phyloP scores from a whole-genome alignment of 129 eudicot genomes.

The Artemisia tridentata region DNA sequence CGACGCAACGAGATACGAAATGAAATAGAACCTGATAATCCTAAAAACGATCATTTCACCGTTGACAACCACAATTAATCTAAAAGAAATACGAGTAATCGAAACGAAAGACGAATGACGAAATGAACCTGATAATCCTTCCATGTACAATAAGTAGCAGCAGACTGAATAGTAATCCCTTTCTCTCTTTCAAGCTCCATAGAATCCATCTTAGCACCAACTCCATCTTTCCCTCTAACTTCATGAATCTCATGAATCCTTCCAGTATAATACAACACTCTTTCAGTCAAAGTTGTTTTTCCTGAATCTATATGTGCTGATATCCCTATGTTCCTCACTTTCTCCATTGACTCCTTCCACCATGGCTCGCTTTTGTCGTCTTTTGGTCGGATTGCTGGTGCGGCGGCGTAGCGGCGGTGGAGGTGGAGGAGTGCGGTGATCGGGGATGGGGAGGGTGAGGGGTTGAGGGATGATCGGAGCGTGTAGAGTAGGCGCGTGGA shows the following conservation, averaged over 20 bases:
- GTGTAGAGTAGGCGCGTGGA: slow-evolving; percentile 71
- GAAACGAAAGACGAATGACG: background rate
- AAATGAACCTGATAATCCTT: slow-evolving; percentile 31
- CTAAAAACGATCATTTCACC: too few species aligned
- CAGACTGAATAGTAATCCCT: slow-evolving; percentile 95
- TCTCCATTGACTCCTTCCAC: slow-evolving; percentile 86
- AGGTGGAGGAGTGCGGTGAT: slow-evolving; percentile 54
- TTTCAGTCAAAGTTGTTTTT: slow-evolving; percentile 88
- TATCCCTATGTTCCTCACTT: slow-evolving; percentile 86
- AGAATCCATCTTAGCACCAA: slow-evolving; percentile 98
- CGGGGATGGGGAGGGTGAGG: slow-evolving; percentile 7
- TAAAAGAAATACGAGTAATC: too few species aligned
- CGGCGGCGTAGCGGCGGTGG: slow-evolving; percentile 66
- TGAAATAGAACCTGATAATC: too few species aligned
- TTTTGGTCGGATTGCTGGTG: slow-evolving; percentile 59
- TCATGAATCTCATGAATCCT: slow-evolving; percentile 97
- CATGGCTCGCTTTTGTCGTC: slow-evolving; percentile 55
- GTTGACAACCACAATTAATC: too few species aligned
- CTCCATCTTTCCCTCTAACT: slow-evolving; percentile 95
- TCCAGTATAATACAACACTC: slow-evolving; percentile 81
- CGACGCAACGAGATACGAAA: too few species aligned
- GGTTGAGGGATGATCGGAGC: slow-evolving; percentile 38
- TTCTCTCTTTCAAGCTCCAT: slow-evolving; percentile 97
- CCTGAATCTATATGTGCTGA: slow-evolving; percentile 99
- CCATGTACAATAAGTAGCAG: slow-evolving; percentile 98